Percentiles rank a stretch among this genome's conserved stretches.
These are phyloP conservation scores for Paecilomyces fulvus DNA, from an alignment of 2,329 filamentous ascomycete species.

Conservation along the genomic window DNA sequence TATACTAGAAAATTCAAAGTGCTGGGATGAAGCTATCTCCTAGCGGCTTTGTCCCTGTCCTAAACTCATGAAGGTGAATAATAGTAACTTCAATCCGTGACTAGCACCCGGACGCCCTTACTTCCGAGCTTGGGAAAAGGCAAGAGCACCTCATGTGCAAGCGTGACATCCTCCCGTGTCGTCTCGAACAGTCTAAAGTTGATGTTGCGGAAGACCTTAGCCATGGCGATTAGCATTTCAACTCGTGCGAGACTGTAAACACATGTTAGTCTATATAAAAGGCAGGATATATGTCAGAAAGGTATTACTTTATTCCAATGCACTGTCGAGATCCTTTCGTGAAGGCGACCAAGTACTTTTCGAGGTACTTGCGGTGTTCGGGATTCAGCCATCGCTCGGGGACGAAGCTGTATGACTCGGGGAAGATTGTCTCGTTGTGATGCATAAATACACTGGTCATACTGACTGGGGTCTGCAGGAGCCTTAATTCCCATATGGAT, in stretches of 20 bases:
- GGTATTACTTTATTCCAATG: constrained; percentile 10
- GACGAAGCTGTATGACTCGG: constrained; percentile 10
- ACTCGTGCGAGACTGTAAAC: constrained; percentile 6
- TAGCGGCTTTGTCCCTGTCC: too few relatives aligned
- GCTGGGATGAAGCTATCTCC: too few relatives aligned
- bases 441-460: constrained; percentile 15
- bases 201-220: constrained; percentile 4
- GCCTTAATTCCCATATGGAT: not conserved
- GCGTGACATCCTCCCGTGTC: constrained; percentile 2
- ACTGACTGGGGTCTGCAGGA: constrained; percentile 12
- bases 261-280: not conserved
- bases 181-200: constrained; percentile 4
- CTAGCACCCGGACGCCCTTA: constrained; percentile 2
- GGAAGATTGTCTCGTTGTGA: constrained; percentile 12
- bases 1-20: too few relatives aligned
- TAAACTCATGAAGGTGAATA: not conserved
- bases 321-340: constrained; percentile 12
- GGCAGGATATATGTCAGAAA: constrained; percentile 1
- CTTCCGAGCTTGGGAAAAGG: constrained; percentile 4
- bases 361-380: constrained; percentile 7
- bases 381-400: constrained; percentile 14
- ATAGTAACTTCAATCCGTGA: not conserved
- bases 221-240: constrained; percentile 4
- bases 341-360: constrained; percentile 13
- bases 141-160: constrained; percentile 4